A percentile compares a stretch with the other conserved stretches of the same genome.
phyloP scores from a whole-genome alignment of 169 alveolate species.

The Cardiosporidium cionae region DNA sequence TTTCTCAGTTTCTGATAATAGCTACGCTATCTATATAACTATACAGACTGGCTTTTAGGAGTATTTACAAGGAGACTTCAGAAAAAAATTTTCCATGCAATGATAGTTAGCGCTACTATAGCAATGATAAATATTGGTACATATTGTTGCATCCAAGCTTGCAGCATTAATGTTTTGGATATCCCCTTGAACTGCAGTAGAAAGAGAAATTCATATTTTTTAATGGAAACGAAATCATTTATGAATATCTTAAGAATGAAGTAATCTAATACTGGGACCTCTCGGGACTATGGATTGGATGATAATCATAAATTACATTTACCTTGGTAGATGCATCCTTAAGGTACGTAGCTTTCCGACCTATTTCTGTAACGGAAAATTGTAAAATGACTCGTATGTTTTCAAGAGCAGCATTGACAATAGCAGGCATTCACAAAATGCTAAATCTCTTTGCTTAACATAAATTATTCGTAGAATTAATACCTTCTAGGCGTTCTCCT shows the following conservation, averaged over 20 bases:
- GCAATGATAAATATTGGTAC: constrained; percentile 34
- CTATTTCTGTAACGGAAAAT: not conserved
- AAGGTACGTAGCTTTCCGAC: constrained; percentile 8
- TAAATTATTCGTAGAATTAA: constrained; percentile 3
- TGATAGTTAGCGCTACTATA: constrained; percentile 6
- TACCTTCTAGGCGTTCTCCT: constrained; percentile 43
- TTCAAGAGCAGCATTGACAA: no score
- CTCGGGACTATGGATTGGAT: not conserved
- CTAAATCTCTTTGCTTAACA: no score
- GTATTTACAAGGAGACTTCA: no score
- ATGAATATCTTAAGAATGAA: not conserved
- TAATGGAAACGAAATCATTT: no score
- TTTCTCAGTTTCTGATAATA: no score
- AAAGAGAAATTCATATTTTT: no score
- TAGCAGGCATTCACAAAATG: no score
- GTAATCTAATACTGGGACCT: not conserved
- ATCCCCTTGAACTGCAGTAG: constrained; percentile 28
- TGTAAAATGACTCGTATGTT: no score
- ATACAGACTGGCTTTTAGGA: no score
- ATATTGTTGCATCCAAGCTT: constrained; percentile 41
- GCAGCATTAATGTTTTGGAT: constrained; percentile 40
- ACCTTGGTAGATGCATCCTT: constrained; percentile 18
- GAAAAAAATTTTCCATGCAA: constrained; percentile 25
- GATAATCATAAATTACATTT: not conserved
- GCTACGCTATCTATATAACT: no score